Evolutionary conservation across 768 basidiomycete species (phyloP).

Genomic region (Cyclocybe cylindracea): DNA sequence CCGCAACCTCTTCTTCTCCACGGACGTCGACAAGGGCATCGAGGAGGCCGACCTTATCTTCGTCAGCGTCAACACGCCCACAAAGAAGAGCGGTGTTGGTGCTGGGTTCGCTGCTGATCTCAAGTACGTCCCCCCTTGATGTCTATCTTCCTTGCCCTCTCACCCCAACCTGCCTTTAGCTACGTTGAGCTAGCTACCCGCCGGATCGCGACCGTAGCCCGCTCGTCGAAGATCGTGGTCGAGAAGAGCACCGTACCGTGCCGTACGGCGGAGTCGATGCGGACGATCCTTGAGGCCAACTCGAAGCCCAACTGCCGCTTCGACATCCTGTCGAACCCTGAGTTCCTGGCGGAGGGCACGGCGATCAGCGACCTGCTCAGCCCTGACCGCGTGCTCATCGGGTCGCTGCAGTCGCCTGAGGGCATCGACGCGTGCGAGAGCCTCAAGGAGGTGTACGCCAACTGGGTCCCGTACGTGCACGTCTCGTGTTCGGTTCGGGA

Average conservation of each 20-base stretch:
- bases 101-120: slow-evolving; percentile 98
- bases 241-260: slow-evolving; percentile 99
- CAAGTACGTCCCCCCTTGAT: slow-evolving; percentile 61
- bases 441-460: slow-evolving; percentile 81
- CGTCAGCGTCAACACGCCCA: slow-evolving; percentile 98
- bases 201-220: slow-evolving; percentile 90
- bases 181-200: slow-evolving; percentile 98
- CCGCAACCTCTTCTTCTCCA: slow-evolving; percentile 96
- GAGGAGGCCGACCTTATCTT: slow-evolving; percentile 97
- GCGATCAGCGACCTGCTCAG: slow-evolving; percentile 86
- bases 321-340: slow-evolving; percentile 98
- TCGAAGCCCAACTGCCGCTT: slow-evolving; percentile 89
- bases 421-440: slow-evolving; percentile 80
- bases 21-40: slow-evolving; percentile 91
- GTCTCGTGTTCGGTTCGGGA: slow-evolving; percentile 29
- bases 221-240: slow-evolving; percentile 94
- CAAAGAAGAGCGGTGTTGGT: slow-evolving; percentile 97
- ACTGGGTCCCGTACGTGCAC: slow-evolving; percentile 84
- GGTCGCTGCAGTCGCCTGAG: slow-evolving; percentile 87
- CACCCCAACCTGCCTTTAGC: slow-evolving; percentile 41
- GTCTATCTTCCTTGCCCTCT: slow-evolving; percentile 10
- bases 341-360: slow-evolving; percentile 98
- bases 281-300: slow-evolving; percentile 98
- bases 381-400: slow-evolving; percentile 97
- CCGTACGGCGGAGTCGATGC: slow-evolving; percentile 98